Evolutionary conservation across 495 filamentous ascomycete genomes (phyloP), one percentile per base, ranked within the genome.

Genomic region (Xylaria longipes): DNA sequence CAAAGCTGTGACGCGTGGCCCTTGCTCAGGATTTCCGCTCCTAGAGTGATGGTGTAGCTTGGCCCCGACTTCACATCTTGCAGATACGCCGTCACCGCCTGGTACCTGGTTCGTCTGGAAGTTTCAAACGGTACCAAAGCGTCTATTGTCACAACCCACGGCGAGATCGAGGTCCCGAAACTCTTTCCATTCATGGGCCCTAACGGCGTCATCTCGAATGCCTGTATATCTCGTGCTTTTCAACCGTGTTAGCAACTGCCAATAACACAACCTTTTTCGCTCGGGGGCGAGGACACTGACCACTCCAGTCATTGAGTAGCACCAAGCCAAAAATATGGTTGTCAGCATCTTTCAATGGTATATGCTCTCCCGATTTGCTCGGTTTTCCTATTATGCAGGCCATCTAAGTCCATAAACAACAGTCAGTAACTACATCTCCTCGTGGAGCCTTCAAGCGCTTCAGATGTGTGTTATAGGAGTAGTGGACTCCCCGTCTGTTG

Each of bases 161-260:
- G 85, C 31, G 87, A 91, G 71, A 94, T 91, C 15, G 87, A 89
- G 0, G 92, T 94, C 9, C 87, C 91, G 73, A 93, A 93, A 76
- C 89, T 93, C 84, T 94, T 94, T 1, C 88, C 83, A 68, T 90
- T 91, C 80, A 94, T 91, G 0, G 91, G 92, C 0, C 89, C 89
- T 5, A 91, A 80, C 1, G 89, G 89, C 4, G 86, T 73, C 77
- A 91, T 92, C 76, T 94, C 92, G 87, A 89, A 92, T 4, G 83
- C 87, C 72, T 93, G 92, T 57, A 94, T 89, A 77, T 94, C 92
- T 71, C 92, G 84, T 6, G 91, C 92, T 73, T 86, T 89, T 41
- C 37, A 37, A 52, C 20, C 1, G 9, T 0, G 45, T 74, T 33
- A 71, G 71, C 7, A 22, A 37, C 45, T 41, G n/a, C 37, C 22